Conservation (phyloP, 768 basidiomycete species). For the Kwoniella pini region DNA sequence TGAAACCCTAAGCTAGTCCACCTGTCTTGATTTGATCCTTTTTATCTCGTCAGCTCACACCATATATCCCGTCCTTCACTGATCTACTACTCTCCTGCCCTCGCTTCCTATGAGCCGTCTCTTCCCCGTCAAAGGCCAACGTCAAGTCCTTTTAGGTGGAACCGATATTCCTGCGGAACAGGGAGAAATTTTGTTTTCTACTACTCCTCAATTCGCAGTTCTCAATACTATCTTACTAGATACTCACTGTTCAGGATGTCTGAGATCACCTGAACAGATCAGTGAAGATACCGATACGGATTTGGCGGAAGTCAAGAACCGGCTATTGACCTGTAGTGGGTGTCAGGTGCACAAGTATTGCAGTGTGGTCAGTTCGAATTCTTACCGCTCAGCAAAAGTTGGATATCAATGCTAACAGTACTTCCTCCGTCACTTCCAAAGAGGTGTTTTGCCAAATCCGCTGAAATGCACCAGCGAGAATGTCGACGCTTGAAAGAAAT, state of each 20-base stretch:
- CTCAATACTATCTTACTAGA: neutral
- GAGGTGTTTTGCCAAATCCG: slow-evolving; percentile 9
- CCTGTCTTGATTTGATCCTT: too few species aligned
- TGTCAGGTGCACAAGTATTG: slow-evolving; percentile 5
- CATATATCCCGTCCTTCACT: too few species aligned
- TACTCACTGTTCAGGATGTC: slow-evolving; percentile 13
- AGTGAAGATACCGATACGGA: neutral
- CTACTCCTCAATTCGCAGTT: neutral
- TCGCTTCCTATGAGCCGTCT: neutral
- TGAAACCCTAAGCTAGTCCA: too few species aligned
- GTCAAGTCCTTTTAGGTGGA: neutral
- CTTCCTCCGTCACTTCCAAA: too few species aligned
- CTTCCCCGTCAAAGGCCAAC: neutral
- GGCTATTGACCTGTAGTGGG: neutral
- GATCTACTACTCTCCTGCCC: too few species aligned
- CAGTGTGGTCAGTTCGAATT: slow-evolving; percentile 10
- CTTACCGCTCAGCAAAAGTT: too few species aligned
- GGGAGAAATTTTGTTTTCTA: neutral
- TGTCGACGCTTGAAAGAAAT: neutral
- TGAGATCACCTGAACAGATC: neutral
- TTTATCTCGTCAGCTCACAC: too few species aligned
- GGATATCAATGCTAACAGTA: too few species aligned
- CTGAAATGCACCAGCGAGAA: neutral
- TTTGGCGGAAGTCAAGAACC: neutral
- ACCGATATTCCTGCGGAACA: neutral